A percentile compares a stretch with the other conserved stretches of the same genome.
phyloP scores from a whole-genome alignment of 768 basidiomycete genomes.

The Naganishia onofrii region DNA sequence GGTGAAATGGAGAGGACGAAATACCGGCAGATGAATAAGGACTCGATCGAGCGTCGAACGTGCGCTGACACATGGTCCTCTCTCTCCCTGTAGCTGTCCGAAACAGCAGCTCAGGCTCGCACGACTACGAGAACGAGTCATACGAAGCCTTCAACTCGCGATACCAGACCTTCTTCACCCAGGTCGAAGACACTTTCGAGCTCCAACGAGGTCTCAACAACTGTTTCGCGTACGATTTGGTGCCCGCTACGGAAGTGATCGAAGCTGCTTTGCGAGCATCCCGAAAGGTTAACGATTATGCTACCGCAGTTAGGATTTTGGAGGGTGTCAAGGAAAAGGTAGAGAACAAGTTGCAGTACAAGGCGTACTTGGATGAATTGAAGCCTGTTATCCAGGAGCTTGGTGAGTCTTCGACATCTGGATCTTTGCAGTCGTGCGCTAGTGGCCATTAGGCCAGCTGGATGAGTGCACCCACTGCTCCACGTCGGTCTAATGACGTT shows the following conservation, averaged over 20 bases:
- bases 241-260: conserved; percentile 49
- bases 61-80: neutral
- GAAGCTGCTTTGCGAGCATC: conserved; percentile 47
- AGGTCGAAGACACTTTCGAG: conserved; percentile 93
- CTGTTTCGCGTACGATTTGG: conserved; percentile 92
- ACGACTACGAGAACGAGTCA: conserved; percentile 77
- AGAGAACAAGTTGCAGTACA: conserved; percentile 92
- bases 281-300: conserved; percentile 89
- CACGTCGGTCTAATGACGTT: conserved; percentile 10
- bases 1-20: neutral
- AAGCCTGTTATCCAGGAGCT: conserved; percentile 85
- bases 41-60: neutral
- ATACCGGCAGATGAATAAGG: neutral
- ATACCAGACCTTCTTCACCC: conserved; percentile 89
- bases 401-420: conserved; percentile 58
- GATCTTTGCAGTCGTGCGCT: neutral
- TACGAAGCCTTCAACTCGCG: conserved; percentile 92
- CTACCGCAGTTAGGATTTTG: conserved; percentile 91
- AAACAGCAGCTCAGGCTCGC: conserved; percentile 50
- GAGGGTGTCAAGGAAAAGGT: conserved; percentile 97
- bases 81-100: conserved; percentile 37
- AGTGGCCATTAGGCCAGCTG: neutral
- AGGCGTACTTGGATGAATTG: conserved; percentile 87
- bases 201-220: conserved; percentile 98
- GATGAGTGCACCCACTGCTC: no score